A percentile compares a stretch with the other conserved stretches of the same genome.
phyloP scores from a whole-genome alignment of 768 basidiomycete genomes.

The Pisolithus orientalis region DNA sequence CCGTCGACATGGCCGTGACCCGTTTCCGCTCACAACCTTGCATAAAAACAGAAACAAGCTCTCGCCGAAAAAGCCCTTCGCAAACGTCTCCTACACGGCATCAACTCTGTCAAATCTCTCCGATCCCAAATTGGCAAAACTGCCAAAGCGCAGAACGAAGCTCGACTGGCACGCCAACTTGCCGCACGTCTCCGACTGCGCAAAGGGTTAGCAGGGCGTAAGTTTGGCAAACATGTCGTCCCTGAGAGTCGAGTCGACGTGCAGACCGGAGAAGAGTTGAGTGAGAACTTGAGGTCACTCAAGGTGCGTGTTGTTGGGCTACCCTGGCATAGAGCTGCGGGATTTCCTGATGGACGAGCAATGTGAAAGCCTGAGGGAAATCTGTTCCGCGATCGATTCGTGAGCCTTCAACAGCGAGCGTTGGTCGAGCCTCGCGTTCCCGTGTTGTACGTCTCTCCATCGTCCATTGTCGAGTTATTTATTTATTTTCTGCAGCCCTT shows the following conservation, averaged over 20 bases:
- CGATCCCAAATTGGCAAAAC: slow-evolving; percentile 37
- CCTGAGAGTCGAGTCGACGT: slow-evolving; percentile 67
- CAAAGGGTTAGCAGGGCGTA: slow-evolving; percentile 65
- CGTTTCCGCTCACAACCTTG: background rate
- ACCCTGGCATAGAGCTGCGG: background rate
- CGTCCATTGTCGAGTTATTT: no score
- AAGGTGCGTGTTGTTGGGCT: slow-evolving; percentile 48
- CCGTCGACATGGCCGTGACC: no score
- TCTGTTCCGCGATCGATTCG: slow-evolving; percentile 82
- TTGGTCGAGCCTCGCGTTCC: slow-evolving; percentile 82
- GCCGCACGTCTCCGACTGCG: slow-evolving; percentile 45
- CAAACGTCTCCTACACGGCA: slow-evolving; percentile 55
- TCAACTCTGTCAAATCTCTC: slow-evolving; percentile 50
- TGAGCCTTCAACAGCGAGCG: slow-evolving; percentile 82
- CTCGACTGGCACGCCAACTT: slow-evolving; percentile 32
- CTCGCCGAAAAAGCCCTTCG: slow-evolving; percentile 51
- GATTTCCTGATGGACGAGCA: no score
- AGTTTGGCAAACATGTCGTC: slow-evolving; percentile 75
- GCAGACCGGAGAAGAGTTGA: slow-evolving; percentile 86
- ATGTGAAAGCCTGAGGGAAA: slow-evolving; percentile 80
- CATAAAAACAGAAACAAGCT: slow-evolving; percentile 48
- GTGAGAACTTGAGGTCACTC: slow-evolving; percentile 73
- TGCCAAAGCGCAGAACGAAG: slow-evolving; percentile 32
- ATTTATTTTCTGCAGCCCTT: slow-evolving; percentile 11
- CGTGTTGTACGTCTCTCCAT: slow-evolving; percentile 45